Evolutionary conservation across 2,329 filamentous ascomycete genomes (phyloP).

Genomic region (Fonsecaea nubica): DNA sequence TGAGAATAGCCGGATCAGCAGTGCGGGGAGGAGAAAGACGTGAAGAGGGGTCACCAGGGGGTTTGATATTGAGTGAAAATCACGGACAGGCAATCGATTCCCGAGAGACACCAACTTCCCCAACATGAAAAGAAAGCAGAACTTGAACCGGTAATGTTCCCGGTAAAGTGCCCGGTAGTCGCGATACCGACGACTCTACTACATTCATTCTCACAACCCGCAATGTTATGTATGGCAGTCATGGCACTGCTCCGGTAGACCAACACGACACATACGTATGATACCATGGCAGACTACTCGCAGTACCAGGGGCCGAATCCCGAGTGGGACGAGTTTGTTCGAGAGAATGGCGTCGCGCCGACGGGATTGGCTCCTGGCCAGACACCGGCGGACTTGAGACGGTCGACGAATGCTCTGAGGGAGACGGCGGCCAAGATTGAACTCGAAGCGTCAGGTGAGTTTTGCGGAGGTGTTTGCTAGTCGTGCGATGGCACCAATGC

Average conservation of each 20-base stretch:
- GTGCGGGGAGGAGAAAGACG: neutral
- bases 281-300: constrained; percentile 3
- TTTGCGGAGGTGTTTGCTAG: neutral
- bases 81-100: neutral
- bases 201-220: too few relatives aligned
- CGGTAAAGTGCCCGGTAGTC: neutral
- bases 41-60: neutral
- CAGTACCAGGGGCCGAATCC: constrained; percentile 1
- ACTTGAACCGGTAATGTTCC: neutral
- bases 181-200: neutral
- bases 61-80: too few relatives aligned
- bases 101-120: neutral
- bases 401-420: neutral
- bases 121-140: neutral
- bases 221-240: too few relatives aligned
- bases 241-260: too few relatives aligned
- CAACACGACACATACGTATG: too few relatives aligned
- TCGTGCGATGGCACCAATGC: neutral
- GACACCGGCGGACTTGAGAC: neutral
- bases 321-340: constrained; percentile 4
- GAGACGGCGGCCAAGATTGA: neutral
- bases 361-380: neutral
- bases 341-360: neutral
- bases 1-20: neutral
- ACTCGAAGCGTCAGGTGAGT: neutral